These are phyloP conservation scores for Phalaenopsis hybrid DNA, from an alignment of 116 monocot species.

Conservation along the genomic window DNA sequence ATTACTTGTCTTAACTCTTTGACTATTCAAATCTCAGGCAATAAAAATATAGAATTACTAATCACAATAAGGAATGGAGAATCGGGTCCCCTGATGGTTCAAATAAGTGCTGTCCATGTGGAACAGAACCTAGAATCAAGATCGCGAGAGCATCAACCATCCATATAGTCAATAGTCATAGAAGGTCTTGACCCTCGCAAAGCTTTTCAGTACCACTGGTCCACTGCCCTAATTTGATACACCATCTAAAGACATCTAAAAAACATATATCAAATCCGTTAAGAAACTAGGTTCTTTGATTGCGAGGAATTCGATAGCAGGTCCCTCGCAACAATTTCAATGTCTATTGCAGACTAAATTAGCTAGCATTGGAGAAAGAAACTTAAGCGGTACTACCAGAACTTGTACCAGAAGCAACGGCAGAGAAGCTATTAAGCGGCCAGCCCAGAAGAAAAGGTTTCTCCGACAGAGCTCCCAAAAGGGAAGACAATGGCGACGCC, in stretches of 20 bases:
- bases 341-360: neutral
- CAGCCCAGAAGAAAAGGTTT: constrained; percentile 1
- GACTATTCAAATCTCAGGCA: neutral
- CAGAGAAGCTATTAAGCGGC: neutral
- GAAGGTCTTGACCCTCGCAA: neutral
- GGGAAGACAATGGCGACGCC: neutral
- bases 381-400: neutral
- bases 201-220: neutral
- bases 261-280: neutral
- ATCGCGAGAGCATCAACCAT: neutral
- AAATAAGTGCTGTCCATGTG: neutral
- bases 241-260: neutral
- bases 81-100: neutral
- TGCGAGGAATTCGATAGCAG: too few species aligned
- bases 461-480: neutral
- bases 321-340: neutral
- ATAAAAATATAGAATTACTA: neutral
- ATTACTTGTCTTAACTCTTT: neutral
- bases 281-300: neutral
- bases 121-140: neutral
- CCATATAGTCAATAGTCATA: neutral
- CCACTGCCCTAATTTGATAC: neutral
- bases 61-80: neutral
- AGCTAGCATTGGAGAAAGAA: neutral
- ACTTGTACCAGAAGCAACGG: neutral